These are phyloP conservation scores for Lagenidium sp. DNA, from an alignment of 352 stramenopile genomes.

Conservation along the genomic window DNA sequence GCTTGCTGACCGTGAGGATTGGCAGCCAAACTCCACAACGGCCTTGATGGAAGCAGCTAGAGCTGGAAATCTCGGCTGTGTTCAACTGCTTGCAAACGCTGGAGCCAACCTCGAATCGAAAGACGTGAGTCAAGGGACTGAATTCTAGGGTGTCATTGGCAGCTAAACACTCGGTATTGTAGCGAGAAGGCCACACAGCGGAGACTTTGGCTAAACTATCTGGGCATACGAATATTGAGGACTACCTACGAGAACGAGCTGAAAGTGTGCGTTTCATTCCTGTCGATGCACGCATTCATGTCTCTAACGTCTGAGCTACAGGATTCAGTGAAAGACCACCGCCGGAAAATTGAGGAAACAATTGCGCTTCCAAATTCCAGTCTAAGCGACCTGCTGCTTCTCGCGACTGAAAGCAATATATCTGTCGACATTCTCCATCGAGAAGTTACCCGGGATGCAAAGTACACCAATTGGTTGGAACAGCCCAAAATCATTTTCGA, in stretches of 20 bases:
- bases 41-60: conserved; percentile 82
- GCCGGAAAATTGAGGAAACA: conserved; percentile 76
- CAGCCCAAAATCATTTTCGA: conserved; percentile 79
- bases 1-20: too few species aligned
- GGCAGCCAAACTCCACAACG: conserved; percentile 78
- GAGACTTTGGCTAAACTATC: conserved; percentile 50
- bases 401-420: conserved; percentile 57
- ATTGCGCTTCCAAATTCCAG: conserved; percentile 48
- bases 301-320: conserved; percentile 9
- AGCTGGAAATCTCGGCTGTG: conserved; percentile 65
- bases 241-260: conserved; percentile 67
- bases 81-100: conserved; percentile 57
- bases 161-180: conserved; percentile 1
- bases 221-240: conserved; percentile 62
- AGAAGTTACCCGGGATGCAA: conserved; percentile 64
- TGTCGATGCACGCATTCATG: not conserved
- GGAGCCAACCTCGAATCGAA: conserved; percentile 47
- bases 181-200: conserved; percentile 73
- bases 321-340: conserved; percentile 82
- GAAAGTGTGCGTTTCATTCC: conserved; percentile 54
- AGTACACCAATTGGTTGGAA: conserved; percentile 62
- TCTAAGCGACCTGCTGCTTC: conserved; percentile 46
- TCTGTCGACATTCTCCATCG: conserved; percentile 69
- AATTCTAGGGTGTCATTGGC: too few species aligned
- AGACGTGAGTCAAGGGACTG: too few species aligned